A percentile compares a stretch with the other conserved stretches of the same genome.
Conservation (phyloP, 176 grass and related monocot genomes). For the Aechmea fasciata region DNA sequence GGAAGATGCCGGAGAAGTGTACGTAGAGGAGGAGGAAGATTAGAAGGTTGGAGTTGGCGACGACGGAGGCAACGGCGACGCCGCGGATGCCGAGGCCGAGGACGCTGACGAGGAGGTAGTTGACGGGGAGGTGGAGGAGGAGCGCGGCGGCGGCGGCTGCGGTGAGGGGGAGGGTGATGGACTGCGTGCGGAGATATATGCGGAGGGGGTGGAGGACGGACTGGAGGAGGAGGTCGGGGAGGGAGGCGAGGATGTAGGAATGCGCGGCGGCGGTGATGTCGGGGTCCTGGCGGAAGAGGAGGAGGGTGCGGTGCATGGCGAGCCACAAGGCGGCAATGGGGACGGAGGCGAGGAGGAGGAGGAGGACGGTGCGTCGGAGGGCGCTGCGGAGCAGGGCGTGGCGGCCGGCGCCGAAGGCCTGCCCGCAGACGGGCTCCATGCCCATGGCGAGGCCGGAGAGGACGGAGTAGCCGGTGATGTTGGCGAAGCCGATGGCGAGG, state of each 20-base stretch:
- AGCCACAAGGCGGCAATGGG: constrained; percentile 56
- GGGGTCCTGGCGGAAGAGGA: constrained; percentile 52
- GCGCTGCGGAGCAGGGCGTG: constrained; percentile 43
- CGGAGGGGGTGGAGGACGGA: constrained; percentile 84
- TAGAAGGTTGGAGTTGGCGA: constrained; percentile 75
- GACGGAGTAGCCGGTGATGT: constrained; percentile 90
- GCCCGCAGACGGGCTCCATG: constrained; percentile 82
- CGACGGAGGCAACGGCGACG: constrained; percentile 59
- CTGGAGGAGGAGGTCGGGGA: constrained; percentile 72
- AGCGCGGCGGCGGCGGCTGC: constrained; percentile 47
- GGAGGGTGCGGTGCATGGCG: constrained; percentile 53
- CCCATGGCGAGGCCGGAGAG: constrained; percentile 80
- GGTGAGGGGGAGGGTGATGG: constrained; percentile 82
- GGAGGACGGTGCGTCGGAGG: constrained; percentile 55
- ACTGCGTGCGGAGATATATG: constrained; percentile 83
- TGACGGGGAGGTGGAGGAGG: constrained; percentile 68
- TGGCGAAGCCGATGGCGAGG: constrained; percentile 78
- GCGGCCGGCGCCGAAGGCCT: constrained; percentile 66
- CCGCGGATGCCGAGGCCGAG: constrained; percentile 68
- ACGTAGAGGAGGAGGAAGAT: constrained; percentile 55
- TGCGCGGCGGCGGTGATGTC: constrained; percentile 55
- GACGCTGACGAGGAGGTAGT: constrained; percentile 42
- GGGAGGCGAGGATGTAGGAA: constrained; percentile 58
- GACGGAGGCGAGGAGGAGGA: constrained; percentile 49
- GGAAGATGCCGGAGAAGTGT: constrained; percentile 42